Evolutionary conservation across 2,329 filamentous ascomycete genomes (phyloP).

Genomic region (Microdochium trichocladiopsis): DNA sequence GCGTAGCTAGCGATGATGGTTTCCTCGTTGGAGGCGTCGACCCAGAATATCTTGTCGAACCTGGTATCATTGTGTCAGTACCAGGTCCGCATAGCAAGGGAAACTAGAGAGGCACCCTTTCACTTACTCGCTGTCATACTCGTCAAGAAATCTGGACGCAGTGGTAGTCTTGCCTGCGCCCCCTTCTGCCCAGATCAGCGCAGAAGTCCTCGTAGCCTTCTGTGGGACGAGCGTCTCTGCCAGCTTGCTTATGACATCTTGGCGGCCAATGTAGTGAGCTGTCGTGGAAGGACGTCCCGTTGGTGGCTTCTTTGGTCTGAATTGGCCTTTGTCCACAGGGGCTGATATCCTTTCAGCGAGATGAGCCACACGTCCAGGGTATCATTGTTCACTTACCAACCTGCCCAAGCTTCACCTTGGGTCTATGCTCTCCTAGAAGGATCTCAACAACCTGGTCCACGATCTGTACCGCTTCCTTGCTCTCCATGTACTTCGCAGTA

Average conservation of each 20-base stretch:
- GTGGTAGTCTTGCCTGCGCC: slow-evolving; percentile 24
- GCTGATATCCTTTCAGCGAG: slow-evolving; percentile 3
- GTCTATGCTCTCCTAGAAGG: slow-evolving; percentile 2
- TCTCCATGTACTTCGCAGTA: slow-evolving; percentile 14
- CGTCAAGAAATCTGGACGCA: slow-evolving; percentile 15
- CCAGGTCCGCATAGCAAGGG: neutral
- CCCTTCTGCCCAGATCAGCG: slow-evolving; percentile 15
- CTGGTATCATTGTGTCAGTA: slow-evolving; percentile 5
- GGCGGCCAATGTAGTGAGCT: slow-evolving; percentile 17
- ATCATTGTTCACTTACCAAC: slow-evolving; percentile 8
- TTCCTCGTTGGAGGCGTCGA: slow-evolving; percentile 14
- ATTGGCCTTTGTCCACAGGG: slow-evolving; percentile 7
- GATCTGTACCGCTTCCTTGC: slow-evolving; percentile 4
- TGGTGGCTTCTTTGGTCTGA: slow-evolving; percentile 3
- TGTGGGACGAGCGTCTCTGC: neutral
- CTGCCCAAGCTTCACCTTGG: slow-evolving; percentile 11
- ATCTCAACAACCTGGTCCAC: slow-evolving; percentile 12
- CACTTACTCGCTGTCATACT: slow-evolving; percentile 8
- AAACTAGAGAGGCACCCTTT: neutral
- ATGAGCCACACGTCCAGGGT: neutral
- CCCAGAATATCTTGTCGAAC: slow-evolving; percentile 18
- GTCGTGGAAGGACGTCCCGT: slow-evolving; percentile 5
- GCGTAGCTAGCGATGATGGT: slow-evolving; percentile 15
- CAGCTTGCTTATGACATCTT: slow-evolving; percentile 12
- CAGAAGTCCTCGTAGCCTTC: slow-evolving; percentile 3